Evolutionary conservation across 768 basidiomycete species (phyloP), one percentile per base, ranked within the genome.

Genomic region (Lactifluus pinguis): DNA sequence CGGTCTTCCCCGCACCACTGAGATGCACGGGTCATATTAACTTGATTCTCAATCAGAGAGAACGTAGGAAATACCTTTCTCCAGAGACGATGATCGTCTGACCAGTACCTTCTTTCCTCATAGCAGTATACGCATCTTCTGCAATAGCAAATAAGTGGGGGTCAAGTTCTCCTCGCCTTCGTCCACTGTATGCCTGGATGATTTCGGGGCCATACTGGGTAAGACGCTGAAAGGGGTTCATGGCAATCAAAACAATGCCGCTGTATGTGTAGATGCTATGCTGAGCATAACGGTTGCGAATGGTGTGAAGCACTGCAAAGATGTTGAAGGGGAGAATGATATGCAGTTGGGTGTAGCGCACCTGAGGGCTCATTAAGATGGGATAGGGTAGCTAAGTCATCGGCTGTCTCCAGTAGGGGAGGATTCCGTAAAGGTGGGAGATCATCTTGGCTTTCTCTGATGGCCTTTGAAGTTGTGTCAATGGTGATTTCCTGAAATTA

Each of bases 31-130:
- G 65, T 48, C 25, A 66, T 53, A 65, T 48, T 30, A 57, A 41
- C 14, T 54, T 38, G 64, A 48, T 25, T 57, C n/a, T 68, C 15
- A 66, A 69, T 49, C 44, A 25, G 54, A 55, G 54, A 54, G 32
- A 58, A 19, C 6, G 29, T 15, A 1, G 52, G 51, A 73, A 79
- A 65, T 69, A 95, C 92, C 91, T 94, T 76, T 99, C 97, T 67
- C 97, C 97, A 38, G 90, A 93, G 62, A 99, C 97, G 66, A 99
- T 97, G 70, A 99, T 98, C 5, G 97, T 99, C 75, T 99, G 97
- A 63, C 98, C 95, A 75, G 87, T 84, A 62, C 90, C 83, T 68
- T 98, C 87, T 72, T 87, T 87, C 64, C 91, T 83, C 97, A 98
- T 98, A 57, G 92, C 91, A 13, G 94, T 95, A 72, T 98, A 92